These are phyloP conservation scores for Rutstroemia sp. DNA, from an alignment of 2,329 filamentous ascomycete genomes.

Conservation along the genomic window DNA sequence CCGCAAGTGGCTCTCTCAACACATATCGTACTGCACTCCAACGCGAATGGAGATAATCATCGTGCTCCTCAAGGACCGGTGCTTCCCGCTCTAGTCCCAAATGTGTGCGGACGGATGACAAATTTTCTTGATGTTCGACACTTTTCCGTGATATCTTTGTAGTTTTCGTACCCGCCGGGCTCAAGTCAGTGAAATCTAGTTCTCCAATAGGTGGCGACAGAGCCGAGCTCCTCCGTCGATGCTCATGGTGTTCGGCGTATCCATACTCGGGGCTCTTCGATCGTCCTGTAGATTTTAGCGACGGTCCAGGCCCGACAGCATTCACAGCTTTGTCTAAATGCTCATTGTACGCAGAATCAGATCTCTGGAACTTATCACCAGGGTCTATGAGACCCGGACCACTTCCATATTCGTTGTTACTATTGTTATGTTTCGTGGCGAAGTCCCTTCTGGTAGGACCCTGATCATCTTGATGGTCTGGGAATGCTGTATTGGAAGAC, in stretches of 20 bases:
- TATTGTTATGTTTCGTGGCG: neutral
- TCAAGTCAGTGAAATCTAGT: neutral
- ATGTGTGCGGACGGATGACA: slow-evolving; percentile 15
- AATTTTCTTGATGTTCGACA: slow-evolving; percentile 10
- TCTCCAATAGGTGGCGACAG: neutral
- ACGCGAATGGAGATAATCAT: slow-evolving; percentile 28
- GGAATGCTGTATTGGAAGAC: neutral
- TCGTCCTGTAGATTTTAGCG: neutral
- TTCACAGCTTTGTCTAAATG: slow-evolving; percentile 15
- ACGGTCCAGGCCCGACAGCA: slow-evolving; percentile 12
- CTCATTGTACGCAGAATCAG: slow-evolving; percentile 11
- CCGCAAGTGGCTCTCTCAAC: slow-evolving; percentile 53
- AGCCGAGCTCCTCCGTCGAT: slow-evolving; percentile 8
- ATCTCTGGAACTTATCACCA: slow-evolving; percentile 16
- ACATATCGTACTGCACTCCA: slow-evolving; percentile 48
- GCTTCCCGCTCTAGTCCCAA: slow-evolving; percentile 8
- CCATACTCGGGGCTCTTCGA: neutral
- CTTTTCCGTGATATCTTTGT: slow-evolving; percentile 3
- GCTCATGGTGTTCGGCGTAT: slow-evolving; percentile 10
- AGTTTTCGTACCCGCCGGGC: neutral
- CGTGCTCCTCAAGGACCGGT: slow-evolving; percentile 20
- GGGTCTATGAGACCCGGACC: slow-evolving; percentile 17
- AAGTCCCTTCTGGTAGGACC: slow-evolving; percentile 13
- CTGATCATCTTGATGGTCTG: neutral
- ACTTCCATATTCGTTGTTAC: slow-evolving; percentile 11